A percentile compares a stretch with the other conserved stretches of the same genome.
phyloP scores from a whole-genome alignment of 228 moss, liverwort and hornwort species.

The Sphagnum fallax region DNA sequence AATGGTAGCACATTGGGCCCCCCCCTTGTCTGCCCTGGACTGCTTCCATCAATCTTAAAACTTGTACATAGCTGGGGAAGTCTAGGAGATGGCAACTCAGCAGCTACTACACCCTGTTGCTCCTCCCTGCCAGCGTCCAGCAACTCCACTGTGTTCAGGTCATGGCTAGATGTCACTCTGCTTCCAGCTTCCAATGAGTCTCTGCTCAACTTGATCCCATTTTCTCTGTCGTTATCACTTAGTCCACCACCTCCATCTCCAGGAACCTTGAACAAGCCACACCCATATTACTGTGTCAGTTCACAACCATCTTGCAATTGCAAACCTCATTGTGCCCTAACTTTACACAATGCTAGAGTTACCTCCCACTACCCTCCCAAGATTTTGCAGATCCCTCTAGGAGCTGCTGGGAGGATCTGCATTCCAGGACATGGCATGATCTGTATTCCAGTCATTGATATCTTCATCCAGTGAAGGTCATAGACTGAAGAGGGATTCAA shows the following conservation, averaged over 20 bases:
- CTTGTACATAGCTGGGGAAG: constrained; percentile 34
- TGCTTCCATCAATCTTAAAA: constrained; percentile 52
- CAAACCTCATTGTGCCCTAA: too few relatives aligned
- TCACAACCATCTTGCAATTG: too few relatives aligned
- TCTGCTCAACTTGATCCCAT: constrained; percentile 23
- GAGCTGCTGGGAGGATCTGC: too few relatives aligned
- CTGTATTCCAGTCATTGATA: too few relatives aligned
- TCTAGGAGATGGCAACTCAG: constrained; percentile 14
- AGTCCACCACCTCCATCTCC: constrained; percentile 71
- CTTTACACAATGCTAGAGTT: too few relatives aligned
- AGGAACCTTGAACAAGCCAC: constrained; percentile 21
- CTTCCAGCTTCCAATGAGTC: constrained; percentile 40
- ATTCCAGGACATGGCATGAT: too few relatives aligned
- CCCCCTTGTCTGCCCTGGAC: constrained; percentile 65
- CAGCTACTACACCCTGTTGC: constrained; percentile 16
- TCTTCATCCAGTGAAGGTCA: too few relatives aligned
- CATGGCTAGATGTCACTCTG: constrained; percentile 39
- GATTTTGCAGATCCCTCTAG: too few relatives aligned
- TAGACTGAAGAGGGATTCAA: too few relatives aligned
- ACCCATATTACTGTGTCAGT: too few relatives aligned
- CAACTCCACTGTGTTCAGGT: constrained; percentile 23
- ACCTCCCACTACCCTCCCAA: too few relatives aligned
- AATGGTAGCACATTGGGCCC: constrained; percentile 77
- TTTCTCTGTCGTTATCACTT: constrained; percentile 85
- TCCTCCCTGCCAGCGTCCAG: constrained; percentile 14